Conservation (phyloP, 192 early-diverging fungal genomes). For the Coemansia sp. region DNA sequence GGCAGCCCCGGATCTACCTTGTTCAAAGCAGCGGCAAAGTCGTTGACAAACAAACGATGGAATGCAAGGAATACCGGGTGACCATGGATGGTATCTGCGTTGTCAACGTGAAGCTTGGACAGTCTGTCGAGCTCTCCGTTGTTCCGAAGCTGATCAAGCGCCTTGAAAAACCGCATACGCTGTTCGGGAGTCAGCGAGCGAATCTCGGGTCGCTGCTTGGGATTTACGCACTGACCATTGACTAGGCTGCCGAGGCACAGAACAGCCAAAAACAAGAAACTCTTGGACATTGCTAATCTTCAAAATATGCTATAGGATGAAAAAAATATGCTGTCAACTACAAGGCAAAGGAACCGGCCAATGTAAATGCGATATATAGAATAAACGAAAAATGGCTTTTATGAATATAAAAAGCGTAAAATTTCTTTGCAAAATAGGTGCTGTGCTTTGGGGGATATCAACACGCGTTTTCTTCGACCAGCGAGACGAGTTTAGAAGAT, state of each 20-base stretch:
- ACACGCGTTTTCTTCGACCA: constrained; percentile 31
- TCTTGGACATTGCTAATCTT: constrained; percentile 30
- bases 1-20: constrained; percentile 50
- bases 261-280: constrained; percentile 18
- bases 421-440: neutral
- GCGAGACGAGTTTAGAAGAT: constrained; percentile 20
- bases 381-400: neutral
- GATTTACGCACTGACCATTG: constrained; percentile 39
- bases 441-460: neutral
- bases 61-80: constrained; percentile 56
- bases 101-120: constrained; percentile 49
- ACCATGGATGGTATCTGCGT: constrained; percentile 51
- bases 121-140: constrained; percentile 53
- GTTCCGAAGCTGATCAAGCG: constrained; percentile 29
- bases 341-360: neutral
- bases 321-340: neutral
- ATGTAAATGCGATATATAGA: neutral
- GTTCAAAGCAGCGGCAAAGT: constrained; percentile 56
- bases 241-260: constrained; percentile 29
- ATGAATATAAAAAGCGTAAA: neutral
- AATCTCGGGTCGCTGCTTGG: constrained; percentile 46
- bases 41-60: constrained; percentile 58
- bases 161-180: constrained; percentile 45
- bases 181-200: constrained; percentile 50
- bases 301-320: neutral